phyloP scores from a whole-genome alignment of 495 filamentous ascomycete genomes.

The Penicillium cosmopolitanum region DNA sequence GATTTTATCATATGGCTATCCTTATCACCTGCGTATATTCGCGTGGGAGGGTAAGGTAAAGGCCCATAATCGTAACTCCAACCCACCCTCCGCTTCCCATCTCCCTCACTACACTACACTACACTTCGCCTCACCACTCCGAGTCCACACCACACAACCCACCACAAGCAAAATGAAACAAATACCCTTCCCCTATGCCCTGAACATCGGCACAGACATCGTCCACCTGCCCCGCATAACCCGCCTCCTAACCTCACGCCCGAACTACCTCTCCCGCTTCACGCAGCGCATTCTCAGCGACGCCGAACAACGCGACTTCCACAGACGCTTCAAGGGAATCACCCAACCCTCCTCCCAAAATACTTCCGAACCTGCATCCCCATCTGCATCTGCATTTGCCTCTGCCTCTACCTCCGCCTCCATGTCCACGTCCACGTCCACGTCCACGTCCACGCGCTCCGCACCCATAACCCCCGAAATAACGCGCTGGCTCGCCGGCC shows the following conservation, averaged over 20 bases:
- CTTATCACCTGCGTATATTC: too few relatives aligned
- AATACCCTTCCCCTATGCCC: constrained; percentile 42
- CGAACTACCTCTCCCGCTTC: constrained; percentile 50
- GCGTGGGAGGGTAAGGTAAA: too few relatives aligned
- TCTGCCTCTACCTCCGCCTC: not conserved
- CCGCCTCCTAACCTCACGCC: constrained; percentile 45
- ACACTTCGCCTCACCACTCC: constrained; percentile 9
- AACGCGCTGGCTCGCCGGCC: constrained; percentile 51
- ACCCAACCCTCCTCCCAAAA: not conserved
- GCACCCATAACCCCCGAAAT: constrained; percentile 39
- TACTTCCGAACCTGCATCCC: not conserved
- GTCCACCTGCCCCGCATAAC: constrained; percentile 56
- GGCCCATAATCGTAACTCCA: too few relatives aligned
- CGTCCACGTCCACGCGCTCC: constrained; percentile 12
- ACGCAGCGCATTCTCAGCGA: constrained; percentile 54
- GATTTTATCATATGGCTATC: too few relatives aligned
- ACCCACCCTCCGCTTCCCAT: constrained; percentile 1
- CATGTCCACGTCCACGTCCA: constrained; percentile 4
- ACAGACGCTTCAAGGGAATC: constrained; percentile 37
- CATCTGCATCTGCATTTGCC: too few relatives aligned
- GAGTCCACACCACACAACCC: not conserved
- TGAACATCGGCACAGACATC: constrained; percentile 57
- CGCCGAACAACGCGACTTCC: constrained; percentile 47
- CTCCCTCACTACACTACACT: constrained; percentile 4
- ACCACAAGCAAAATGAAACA: constrained; percentile 30